Evolutionary conservation across 2,329 filamentous ascomycete genomes (phyloP).

Genomic region (Elsinoe fawcettii): DNA sequence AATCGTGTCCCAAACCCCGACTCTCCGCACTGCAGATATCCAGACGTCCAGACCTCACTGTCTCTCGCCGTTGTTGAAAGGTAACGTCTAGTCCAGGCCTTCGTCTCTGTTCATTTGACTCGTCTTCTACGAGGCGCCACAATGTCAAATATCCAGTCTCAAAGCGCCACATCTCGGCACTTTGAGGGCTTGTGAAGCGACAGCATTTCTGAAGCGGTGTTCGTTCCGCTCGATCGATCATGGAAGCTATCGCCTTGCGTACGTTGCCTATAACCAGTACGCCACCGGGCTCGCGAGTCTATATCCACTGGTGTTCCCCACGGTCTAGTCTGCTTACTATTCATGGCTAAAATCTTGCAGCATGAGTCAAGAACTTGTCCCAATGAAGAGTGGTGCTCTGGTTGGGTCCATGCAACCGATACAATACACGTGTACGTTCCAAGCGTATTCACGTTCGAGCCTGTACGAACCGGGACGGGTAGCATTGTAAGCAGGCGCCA

Average conservation of each 20-base stretch:
- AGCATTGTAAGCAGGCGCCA: neutral
- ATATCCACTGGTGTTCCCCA: neutral
- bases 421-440: too few relatives aligned
- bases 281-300: neutral
- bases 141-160: neutral
- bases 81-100: slow-evolving; percentile 2
- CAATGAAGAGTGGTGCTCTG: neutral
- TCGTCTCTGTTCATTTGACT: neutral
- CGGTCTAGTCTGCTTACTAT: neutral
- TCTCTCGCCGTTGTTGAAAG: slow-evolving; percentile 8
- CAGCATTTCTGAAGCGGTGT: neutral
- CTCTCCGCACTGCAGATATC: neutral
- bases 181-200: neutral
- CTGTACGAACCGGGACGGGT: neutral
- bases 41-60: neutral
- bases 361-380: neutral
- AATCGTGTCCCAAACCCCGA: neutral
- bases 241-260: slow-evolving; percentile 3
- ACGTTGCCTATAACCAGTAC: neutral
- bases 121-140: neutral
- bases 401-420: neutral
- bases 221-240: neutral
- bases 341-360: too few relatives aligned
- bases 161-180: neutral
- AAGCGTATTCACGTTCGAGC: neutral